Evolutionary conservation across 495 filamentous ascomycete species (phyloP), one percentile per base, ranked within the genome.

Genomic region (Penicillium chermesinum): DNA sequence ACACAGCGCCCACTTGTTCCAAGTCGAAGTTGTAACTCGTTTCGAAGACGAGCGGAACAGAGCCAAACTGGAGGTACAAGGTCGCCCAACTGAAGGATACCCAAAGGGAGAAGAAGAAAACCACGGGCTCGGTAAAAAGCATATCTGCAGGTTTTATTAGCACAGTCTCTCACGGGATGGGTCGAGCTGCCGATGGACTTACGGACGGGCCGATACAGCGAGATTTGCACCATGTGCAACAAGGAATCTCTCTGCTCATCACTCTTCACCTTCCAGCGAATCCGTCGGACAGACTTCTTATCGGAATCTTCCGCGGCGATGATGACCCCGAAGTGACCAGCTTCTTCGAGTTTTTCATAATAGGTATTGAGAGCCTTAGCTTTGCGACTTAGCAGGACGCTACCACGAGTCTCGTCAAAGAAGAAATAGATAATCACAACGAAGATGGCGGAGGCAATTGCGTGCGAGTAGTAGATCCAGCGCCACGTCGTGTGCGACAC

Each of bases 61-160:
- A 84, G 22, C 79, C 76, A 54, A 93, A 90, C 22, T 84, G 86
- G 19, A 97, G 73, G 65, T 96, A 96, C 0, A 97, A 76, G 0
- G 94, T 79, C 1, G 85, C 90, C 91, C 91, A 97, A 41, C 81
- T 83, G 65, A 96, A 96, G 6, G 88, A 74, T 3, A 87, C 81
- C 91, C 91, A 96, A 12, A 94, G 71, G 17, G 86, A 91, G 66
- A 96, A 97, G 72, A 86, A 95, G 70, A 96, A 95, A 15, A 96
- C 89, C 10, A 96, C 88, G 0, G 91, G 88, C 55, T 96, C 91
- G 9, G 89, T 95, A 56, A 88, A 69, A 17, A 97, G 83, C 22
- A 97, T 75, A 48, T 88, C 71, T 76, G 30, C 0, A 1, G 16
- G 0, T 16, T 7, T 34, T 44, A 7, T 10, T 6, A 15, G 8